Conservation (phyloP, 176 grass and related monocot genomes). For the Aechmea fasciata region DNA sequence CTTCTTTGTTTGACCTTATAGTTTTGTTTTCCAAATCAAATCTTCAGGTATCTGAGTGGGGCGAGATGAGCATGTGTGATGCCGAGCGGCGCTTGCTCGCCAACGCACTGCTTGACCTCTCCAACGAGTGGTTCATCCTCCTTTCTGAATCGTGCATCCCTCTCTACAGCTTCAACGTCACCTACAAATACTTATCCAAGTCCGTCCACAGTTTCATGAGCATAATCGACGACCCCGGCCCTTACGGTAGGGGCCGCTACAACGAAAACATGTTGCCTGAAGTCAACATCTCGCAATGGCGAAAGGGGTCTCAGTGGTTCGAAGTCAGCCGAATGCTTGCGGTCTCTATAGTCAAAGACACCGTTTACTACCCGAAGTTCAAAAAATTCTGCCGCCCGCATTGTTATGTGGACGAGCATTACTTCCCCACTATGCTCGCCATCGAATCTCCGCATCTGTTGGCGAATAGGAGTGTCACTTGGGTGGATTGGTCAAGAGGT, state of each 20-base stretch:
- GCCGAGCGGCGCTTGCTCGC: constrained; percentile 84
- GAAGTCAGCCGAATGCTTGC: constrained; percentile 58
- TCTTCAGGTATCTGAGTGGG: constrained; percentile 77
- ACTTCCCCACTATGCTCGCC: constrained; percentile 80
- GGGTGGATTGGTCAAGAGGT: constrained; percentile 94
- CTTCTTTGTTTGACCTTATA: neutral
- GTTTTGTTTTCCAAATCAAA: constrained; percentile 21
- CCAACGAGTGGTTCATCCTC: constrained; percentile 83
- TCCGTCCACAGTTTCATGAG: constrained; percentile 70
- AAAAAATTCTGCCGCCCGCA: constrained; percentile 64
- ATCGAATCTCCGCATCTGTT: constrained; percentile 68
- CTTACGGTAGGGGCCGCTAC: constrained; percentile 81
- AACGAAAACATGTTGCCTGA: constrained; percentile 77
- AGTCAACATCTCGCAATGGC: constrained; percentile 78
- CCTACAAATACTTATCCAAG: constrained; percentile 61
- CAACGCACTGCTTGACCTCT: constrained; percentile 77
- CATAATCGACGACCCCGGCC: constrained; percentile 63
- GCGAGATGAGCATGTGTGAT: constrained; percentile 92
- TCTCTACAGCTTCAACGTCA: constrained; percentile 66
- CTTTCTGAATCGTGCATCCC: constrained; percentile 88
- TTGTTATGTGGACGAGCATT: constrained; percentile 94
- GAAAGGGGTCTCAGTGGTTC: constrained; percentile 95
- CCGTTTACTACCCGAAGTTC: constrained; percentile 75
- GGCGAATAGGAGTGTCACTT: constrained; percentile 79
- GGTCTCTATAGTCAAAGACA: constrained; percentile 53